Percentiles rank a stretch among this genome's conserved stretches.
phyloP scores from a whole-genome alignment of 2,329 filamentous ascomycete genomes.

The Didymella pomorum region DNA sequence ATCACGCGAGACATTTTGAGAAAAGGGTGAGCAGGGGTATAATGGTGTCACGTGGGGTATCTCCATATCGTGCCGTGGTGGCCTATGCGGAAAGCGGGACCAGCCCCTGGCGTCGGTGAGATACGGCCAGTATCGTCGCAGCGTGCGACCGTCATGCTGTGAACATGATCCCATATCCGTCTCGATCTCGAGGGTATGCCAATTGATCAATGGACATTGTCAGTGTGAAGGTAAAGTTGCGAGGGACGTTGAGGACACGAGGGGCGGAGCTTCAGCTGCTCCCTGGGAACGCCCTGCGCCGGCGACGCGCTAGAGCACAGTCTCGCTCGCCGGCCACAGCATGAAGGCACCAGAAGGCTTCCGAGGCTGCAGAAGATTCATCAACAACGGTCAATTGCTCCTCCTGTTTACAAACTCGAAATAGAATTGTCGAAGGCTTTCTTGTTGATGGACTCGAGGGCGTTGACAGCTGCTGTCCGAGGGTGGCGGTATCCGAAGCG shows the following conservation, averaged over 20 bases:
- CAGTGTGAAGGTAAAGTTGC: not conserved
- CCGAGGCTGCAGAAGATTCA: no score
- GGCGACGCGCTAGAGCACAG: not conserved
- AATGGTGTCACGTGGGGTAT: not conserved
- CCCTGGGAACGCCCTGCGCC: not conserved
- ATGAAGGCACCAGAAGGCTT: no score
- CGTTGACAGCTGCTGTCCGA: no score
- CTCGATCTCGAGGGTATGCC: not conserved
- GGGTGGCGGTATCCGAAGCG: no score
- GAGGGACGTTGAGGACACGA: not conserved
- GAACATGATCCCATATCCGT: not conserved
- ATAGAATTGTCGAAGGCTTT: no score
- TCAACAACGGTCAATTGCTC: no score
- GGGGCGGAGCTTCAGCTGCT: not conserved
- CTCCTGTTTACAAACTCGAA: no score
- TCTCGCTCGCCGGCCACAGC: no score
- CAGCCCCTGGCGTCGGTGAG: slow-evolving; percentile 3
- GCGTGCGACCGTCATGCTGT: not conserved
- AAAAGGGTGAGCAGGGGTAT: slow-evolving; percentile 1
- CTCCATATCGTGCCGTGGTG: not conserved
- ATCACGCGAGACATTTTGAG: not conserved
- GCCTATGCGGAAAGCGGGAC: slow-evolving; percentile 6
- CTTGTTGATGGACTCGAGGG: no score
- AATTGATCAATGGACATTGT: not conserved
- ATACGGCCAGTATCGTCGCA: not conserved